These are phyloP conservation scores for Leccinum imitatum DNA, from an alignment of 768 basidiomycete genomes.

Conservation along the genomic window DNA sequence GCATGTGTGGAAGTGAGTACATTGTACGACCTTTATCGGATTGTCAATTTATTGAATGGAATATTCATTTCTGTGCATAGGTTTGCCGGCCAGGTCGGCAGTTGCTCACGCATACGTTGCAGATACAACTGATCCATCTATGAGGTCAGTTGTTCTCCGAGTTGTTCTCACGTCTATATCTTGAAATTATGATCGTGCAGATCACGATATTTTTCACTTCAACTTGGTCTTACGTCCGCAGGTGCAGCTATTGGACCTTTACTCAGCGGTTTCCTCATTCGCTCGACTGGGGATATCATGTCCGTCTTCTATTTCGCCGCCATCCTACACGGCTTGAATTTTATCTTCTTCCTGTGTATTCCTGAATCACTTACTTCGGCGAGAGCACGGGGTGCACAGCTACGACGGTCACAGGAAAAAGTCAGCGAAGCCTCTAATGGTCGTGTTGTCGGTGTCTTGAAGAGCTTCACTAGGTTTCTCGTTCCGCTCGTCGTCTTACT, in stretches of 20 bases:
- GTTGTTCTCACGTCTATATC: background rate
- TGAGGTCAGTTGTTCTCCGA: constrained; percentile 42
- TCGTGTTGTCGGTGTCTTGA: constrained; percentile 25
- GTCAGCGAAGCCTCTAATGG: background rate
- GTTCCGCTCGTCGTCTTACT: constrained; percentile 67
- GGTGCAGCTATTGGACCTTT: constrained; percentile 82
- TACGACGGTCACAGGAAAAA: constrained; percentile 18
- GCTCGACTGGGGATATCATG: constrained; percentile 49
- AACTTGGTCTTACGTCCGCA: constrained; percentile 63
- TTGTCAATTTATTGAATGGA: background rate
- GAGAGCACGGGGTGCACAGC: constrained; percentile 36
- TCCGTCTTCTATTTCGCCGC: constrained; percentile 73
- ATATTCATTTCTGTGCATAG: constrained; percentile 33
- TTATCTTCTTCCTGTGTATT: constrained; percentile 52
- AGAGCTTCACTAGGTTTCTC: constrained; percentile 59
- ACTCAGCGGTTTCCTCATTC: constrained; percentile 65
- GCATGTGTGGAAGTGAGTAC: constrained; percentile 64
- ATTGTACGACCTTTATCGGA: background rate
- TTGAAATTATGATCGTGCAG: constrained; percentile 34
- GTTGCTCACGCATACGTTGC: constrained; percentile 65
- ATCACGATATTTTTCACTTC: constrained; percentile 63
- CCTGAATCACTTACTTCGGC: constrained; percentile 73
- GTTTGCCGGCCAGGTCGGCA: constrained; percentile 49
- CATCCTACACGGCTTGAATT: constrained; percentile 48
- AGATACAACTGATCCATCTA: constrained; percentile 57